These are phyloP conservation scores for Danielia reshetovae DNA, from an alignment of 805 yeast species.

Conservation along the genomic window DNA sequence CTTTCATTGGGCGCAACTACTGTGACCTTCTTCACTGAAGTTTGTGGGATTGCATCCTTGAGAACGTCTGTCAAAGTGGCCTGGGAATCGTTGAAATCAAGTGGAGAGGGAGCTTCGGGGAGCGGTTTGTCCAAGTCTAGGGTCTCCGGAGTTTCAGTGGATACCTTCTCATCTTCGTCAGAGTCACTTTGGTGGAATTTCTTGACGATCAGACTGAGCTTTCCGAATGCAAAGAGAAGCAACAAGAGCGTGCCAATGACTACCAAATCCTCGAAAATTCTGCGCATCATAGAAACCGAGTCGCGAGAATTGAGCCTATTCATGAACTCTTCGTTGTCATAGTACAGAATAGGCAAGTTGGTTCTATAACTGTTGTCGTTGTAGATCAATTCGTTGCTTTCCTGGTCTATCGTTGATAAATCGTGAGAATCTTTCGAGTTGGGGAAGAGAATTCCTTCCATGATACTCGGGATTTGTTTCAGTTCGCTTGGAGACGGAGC, in stretches of 20 bases:
- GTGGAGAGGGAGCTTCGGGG: not conserved
- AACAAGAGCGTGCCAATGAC: conserved; percentile 38
- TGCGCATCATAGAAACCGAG: conserved; percentile 16
- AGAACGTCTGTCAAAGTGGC: conserved; percentile 10
- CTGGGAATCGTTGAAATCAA: not conserved
- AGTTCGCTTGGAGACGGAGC: not conserved
- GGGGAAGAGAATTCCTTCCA: conserved; percentile 36
- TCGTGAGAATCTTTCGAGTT: conserved; percentile 6
- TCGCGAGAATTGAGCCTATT: conserved; percentile 1
- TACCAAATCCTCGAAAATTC: conserved; percentile 48
- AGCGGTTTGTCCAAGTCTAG: not conserved
- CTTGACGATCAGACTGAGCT: conserved; percentile 10
- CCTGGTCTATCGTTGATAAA: conserved; percentile 5
- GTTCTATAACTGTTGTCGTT: conserved; percentile 1
- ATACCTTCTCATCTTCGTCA: not conserved
- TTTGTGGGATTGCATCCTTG: too few species aligned
- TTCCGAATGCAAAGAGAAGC: conserved; percentile 33
- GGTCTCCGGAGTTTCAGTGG: not conserved
- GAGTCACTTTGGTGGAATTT: not conserved
- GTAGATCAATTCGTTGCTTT: conserved; percentile 5
- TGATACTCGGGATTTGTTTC: conserved; percentile 23
- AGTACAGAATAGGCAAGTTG: conserved; percentile 7
- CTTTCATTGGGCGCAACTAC: conserved; percentile 1
- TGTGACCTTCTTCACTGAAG: conserved; percentile 12
- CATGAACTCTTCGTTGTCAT: conserved; percentile 1